Evolutionary conservation across 768 basidiomycete species (phyloP).

Genomic region (Psilocybe tampanensis): DNA sequence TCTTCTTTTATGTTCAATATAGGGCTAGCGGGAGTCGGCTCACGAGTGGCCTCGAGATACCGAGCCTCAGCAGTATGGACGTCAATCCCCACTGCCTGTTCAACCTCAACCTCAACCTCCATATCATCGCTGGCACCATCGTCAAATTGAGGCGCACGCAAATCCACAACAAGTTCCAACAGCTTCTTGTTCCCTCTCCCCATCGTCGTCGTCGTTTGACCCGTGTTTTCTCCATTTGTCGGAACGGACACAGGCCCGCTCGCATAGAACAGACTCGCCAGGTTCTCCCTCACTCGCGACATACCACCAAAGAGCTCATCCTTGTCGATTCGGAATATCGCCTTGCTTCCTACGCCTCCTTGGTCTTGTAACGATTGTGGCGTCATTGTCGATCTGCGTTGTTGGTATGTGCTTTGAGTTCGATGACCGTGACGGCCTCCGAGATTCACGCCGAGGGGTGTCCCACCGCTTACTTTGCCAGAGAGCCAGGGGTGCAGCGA

Average conservation of each 20-base stretch:
- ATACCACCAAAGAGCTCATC: constrained; percentile 90
- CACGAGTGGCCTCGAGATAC: too few species aligned
- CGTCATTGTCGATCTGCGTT: too few species aligned
- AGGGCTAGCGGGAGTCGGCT: too few species aligned
- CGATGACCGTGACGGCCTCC: too few species aligned
- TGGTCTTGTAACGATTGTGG: too few species aligned
- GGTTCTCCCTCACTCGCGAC: constrained; percentile 86
- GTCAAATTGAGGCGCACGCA: constrained; percentile 68
- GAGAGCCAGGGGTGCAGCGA: constrained; percentile 40
- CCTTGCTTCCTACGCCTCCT: not conserved
- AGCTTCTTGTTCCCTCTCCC: constrained; percentile 54
- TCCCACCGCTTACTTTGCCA: constrained; percentile 6
- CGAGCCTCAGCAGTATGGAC: too few species aligned
- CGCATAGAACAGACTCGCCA: constrained; percentile 85
- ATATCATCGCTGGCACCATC: not conserved
- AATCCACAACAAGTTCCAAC: constrained; percentile 80
- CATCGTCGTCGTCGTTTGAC: not conserved
- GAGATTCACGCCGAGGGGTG: too few species aligned
- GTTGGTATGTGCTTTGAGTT: too few species aligned
- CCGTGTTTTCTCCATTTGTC: too few species aligned
- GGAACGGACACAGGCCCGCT: constrained; percentile 36
- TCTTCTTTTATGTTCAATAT: not conserved
- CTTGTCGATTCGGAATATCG: constrained; percentile 87
- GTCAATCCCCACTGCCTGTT: too few species aligned
- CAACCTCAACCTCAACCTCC: not conserved